Percentiles rank a stretch among this genome's conserved stretches.
phyloP scores from a whole-genome alignment of 805 yeast species.

The Ogataea allantospora region DNA sequence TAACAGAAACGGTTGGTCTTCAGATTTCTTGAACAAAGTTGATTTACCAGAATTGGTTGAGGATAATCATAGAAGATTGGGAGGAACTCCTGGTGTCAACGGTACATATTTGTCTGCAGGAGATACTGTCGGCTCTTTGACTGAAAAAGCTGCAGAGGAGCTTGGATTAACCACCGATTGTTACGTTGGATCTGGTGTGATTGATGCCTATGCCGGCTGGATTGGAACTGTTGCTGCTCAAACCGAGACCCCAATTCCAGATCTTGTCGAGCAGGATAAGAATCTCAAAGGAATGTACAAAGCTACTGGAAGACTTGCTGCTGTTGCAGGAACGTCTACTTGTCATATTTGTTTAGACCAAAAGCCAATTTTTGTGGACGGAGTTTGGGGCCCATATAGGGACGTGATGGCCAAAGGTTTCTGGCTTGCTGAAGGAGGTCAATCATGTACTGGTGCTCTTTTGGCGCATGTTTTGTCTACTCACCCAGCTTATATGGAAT shows the following conservation, averaged over 20 bases:
- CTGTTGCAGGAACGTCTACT: slow-evolving; percentile 98
- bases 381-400: slow-evolving; percentile 98
- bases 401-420: slow-evolving; percentile 86
- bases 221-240: slow-evolving; percentile 96
- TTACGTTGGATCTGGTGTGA: slow-evolving; percentile 91
- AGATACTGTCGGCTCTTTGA: slow-evolving; percentile 76
- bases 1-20: slow-evolving; percentile 89
- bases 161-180: slow-evolving; percentile 79
- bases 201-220: slow-evolving; percentile 99
- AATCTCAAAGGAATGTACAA: slow-evolving; percentile 48
- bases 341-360: slow-evolving; percentile 89
- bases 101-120: slow-evolving; percentile 86
- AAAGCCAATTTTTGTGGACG: slow-evolving; percentile 85
- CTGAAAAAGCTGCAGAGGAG: slow-evolving; percentile 66
- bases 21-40: slow-evolving; percentile 64
- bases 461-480: slow-evolving; percentile 82
- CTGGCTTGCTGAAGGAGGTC: slow-evolving; percentile 99
- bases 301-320: slow-evolving; percentile 86
- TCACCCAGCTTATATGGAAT: slow-evolving; percentile 83
- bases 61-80: slow-evolving; percentile 73
- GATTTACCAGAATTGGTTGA: slow-evolving; percentile 76
- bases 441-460: slow-evolving; percentile 93
- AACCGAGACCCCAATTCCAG: slow-evolving; percentile 56
- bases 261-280: slow-evolving; percentile 48
- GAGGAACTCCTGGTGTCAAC: slow-evolving; percentile 74